Percentiles rank a stretch among this genome's conserved stretches.
phyloP scores from a whole-genome alignment of 2,329 filamentous ascomycete species.

The Pseudogymnoascus sp. region DNA sequence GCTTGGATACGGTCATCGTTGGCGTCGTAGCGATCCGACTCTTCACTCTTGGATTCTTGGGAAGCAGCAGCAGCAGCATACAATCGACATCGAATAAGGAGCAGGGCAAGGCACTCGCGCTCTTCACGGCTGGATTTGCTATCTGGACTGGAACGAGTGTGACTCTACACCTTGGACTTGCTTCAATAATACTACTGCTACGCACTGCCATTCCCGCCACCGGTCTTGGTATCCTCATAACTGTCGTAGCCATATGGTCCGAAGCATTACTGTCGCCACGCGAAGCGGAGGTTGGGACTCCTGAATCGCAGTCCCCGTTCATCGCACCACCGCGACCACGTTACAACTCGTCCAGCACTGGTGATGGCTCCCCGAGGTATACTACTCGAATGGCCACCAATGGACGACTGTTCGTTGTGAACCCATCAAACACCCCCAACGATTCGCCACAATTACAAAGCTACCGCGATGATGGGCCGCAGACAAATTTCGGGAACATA shows the following conservation, averaged over 20 bases:
- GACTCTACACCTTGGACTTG: slow-evolving; percentile 27
- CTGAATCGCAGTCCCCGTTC: slow-evolving; percentile 29
- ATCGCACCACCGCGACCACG: slow-evolving; percentile 20
- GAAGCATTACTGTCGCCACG: slow-evolving; percentile 20
- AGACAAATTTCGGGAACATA: background rate
- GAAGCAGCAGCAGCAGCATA: slow-evolving; percentile 15
- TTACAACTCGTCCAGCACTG: slow-evolving; percentile 20
- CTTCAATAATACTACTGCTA: slow-evolving; percentile 22
- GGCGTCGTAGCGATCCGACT: slow-evolving; percentile 22
- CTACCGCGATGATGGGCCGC: background rate
- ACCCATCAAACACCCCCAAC: slow-evolving; percentile 24
- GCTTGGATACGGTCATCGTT: slow-evolving; percentile 26
- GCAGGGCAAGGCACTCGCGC: slow-evolving; percentile 23
- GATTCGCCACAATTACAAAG: slow-evolving; percentile 17
- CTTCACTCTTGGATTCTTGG: slow-evolving; percentile 21
- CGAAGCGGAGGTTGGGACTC: slow-evolving; percentile 21
- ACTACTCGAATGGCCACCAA: slow-evolving; percentile 21
- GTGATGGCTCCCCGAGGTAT: slow-evolving; percentile 23
- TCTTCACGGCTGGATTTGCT: slow-evolving; percentile 23
- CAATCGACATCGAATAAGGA: slow-evolving; percentile 15
- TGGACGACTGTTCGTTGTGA: slow-evolving; percentile 26
- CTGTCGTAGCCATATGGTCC: slow-evolving; percentile 23
- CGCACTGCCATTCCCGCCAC: slow-evolving; percentile 27
- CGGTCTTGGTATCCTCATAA: slow-evolving; percentile 26
- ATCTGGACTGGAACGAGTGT: slow-evolving; percentile 28